Evolutionary conservation across 2,329 filamentous ascomycete genomes (phyloP), one percentile per base, ranked within the genome.

Genomic region (Coniochaeta sp.): DNA sequence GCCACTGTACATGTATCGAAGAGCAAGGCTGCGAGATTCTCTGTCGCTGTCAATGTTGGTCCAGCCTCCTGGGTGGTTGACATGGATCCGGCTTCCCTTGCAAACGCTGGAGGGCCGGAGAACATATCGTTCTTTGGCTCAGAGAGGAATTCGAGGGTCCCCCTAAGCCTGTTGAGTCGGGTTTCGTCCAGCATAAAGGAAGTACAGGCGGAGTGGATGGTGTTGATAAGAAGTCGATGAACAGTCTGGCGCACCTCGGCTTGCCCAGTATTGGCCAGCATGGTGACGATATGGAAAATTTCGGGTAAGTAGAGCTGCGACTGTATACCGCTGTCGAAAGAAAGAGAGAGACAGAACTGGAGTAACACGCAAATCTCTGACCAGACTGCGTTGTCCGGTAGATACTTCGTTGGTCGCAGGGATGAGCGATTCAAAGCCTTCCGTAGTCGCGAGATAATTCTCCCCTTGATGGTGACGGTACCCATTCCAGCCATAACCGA

Each of bases 331-430:
- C 82, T 86, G 69, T 89, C 84, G 64, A 89, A 89, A 1, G 87
- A 89, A 58, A 88, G 75, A 1, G 85, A 82, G 16, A 89, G 74
- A 62, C 85, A 88, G 64, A 89, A 86, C 54, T 86, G 83, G 57
- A 89, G 75, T 34, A 89, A 74, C 54, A 89, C 79, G 67, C 86
- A 88, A 31, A 89, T 84, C 70, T 89, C 87, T n/a, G 79, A 74
- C 87, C 87, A 89, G 9, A 88, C 85, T 1, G 81, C 78, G 64
- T 89, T 89, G 62, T 89, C 87, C 9, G 85, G 82, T 1, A 89
- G 75, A 58, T 82, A 77, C 64, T 83, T 83, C 1, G 86, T 89
- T n/a, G 86, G 85, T 40, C 86, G 79, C 58, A 88, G 74, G 1
- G 86, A 89, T 6, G 86, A 87, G 61, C 86, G 79, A 66, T 88